Evolutionary conservation across 108 stramenopile genomes (phyloP), one percentile per base, ranked within the genome.

Genomic region (Poteriospumella lacustris): DNA sequence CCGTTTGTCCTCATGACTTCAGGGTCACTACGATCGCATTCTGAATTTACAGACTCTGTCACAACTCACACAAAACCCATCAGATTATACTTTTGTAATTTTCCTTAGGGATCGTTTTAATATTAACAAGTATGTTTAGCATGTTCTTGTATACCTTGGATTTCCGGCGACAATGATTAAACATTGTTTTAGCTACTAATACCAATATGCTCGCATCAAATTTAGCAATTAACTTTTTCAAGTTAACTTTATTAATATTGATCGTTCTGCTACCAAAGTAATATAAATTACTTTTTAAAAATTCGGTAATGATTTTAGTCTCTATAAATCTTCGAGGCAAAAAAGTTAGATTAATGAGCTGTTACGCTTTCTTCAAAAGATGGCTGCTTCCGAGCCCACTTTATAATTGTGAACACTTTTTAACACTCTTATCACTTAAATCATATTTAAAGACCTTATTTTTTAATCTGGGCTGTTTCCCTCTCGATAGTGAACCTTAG

Each of bases 361-460:
- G 58, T 77, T 82, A 82, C 82, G 82, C 78, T 79, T 75, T 83
- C 60, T 83, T 79, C 73, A 69, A 83, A 83, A 40, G 82, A 76
- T 83, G 79, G 82, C 82, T 83, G 82, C 82, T 83, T 83, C 82
- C 68, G 62, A 83, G 82, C 82, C 79, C 43, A 83, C 82, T 28
- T 83, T 67, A 72, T 83, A 59, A 60, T 44, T 83, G 82, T 79
- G 31, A 31, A 31, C 15, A 64, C 31, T 33, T 64, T 64, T 64
- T 64, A 31, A 64, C 60, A 64, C 31, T 64, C 31, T 64, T 64
- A 64, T 64, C 60, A 64, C 60, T 64, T 64, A 64, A 33, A 31
- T 64, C 31, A 64, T 64, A 64, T 31, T 64, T 64, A 31, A 64
- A 64, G 60, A 64, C 60, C 60, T 64, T 64, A 64, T 64, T 33